Evolutionary conservation across 2,329 filamentous ascomycete genomes (phyloP).

Genomic region (Aspergillus neoniger): DNA sequence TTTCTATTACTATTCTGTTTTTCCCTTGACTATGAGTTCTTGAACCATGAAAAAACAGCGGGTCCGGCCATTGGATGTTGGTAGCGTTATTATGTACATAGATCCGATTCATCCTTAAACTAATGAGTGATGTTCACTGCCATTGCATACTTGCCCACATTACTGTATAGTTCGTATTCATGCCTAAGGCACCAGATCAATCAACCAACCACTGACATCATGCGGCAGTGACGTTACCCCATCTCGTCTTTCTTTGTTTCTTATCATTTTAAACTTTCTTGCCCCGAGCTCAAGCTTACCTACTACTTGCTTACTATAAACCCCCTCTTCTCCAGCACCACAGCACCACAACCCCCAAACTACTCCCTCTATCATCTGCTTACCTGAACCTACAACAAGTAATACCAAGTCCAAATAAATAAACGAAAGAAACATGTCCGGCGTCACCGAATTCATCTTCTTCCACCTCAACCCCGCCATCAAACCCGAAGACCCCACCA

Average conservation of each 20-base stretch:
- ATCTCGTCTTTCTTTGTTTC: too few species aligned
- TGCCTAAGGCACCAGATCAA: too few species aligned
- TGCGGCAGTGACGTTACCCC: too few species aligned
- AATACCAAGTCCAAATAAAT: neutral
- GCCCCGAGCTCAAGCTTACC: too few species aligned
- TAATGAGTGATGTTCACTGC: conserved; percentile 3
- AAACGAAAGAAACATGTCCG: conserved; percentile 23
- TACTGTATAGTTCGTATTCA: too few species aligned
- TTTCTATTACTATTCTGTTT: conserved; percentile 10
- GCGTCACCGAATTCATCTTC: conserved; percentile 39
- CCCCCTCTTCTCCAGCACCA: neutral
- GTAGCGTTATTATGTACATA: conserved; percentile 8
- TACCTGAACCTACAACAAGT: too few species aligned
- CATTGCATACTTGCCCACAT: too few species aligned
- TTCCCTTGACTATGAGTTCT: conserved; percentile 4
- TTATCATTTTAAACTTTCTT: too few species aligned
- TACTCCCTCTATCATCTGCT: neutral
- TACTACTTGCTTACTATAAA: neutral
- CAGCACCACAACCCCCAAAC: neutral
- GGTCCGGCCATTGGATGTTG: conserved; percentile 9
- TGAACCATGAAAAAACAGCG: conserved; percentile 4
- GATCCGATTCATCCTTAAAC: conserved; percentile 1
- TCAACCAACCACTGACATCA: too few species aligned
- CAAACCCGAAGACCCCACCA: conserved; percentile 40
- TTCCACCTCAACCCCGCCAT: conserved; percentile 41